Base-by-base conservation (phyloP, 805 yeast genomes). In the Candida parachauliodes region DNA sequence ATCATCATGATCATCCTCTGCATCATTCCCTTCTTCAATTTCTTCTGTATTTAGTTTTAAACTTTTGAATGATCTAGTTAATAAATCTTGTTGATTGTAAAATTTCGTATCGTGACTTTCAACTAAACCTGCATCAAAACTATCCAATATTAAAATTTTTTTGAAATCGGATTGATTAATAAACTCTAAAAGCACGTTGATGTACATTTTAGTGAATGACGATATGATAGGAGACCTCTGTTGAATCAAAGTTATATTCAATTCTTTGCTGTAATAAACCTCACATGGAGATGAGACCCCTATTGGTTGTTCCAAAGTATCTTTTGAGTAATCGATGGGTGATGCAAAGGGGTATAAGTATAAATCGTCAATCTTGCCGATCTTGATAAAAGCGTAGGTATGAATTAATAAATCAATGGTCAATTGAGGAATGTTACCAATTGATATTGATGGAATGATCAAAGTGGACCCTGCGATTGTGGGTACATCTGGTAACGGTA, bases 361-460 rank as follows among this genome's bases (percentile, higher is more conserved):
- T 2, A 64, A 56, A 36, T 79, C 80, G 49, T 83, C 83, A 20
- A 89, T 59, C 11, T 74, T 52, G 8, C 74, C 78, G 3, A 81
- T 67, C 26, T 73, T 74, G 39, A 58, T 44, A 41, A 81, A 74
- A 4, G 66, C 68, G 17, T 74, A 60, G n/a, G 81, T 76, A 49
- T 82, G 83, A 8, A 88, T 65, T 18, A 91, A 60, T 21, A 89
- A 65, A 57, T 89, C 98, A 5, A 75, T 58, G 0, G 89, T 61
- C 34, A 91, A 62, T 56, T 93, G 98, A 0, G 98, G 94, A 3
- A 88, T 83, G 51, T 91, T 93, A 6, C 95, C 98, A 5, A 86
- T 74, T 3, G 96, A 79, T 0, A 93, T 83, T 0, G 88, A 61
- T 0, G 98, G 98, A 1, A 93, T 28, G 1, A 91, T 53, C n/a